Percentiles rank a stretch among this genome's conserved stretches.
phyloP scores from a whole-genome alignment of 257 asterid genomes.

The Mentha longifolia region DNA sequence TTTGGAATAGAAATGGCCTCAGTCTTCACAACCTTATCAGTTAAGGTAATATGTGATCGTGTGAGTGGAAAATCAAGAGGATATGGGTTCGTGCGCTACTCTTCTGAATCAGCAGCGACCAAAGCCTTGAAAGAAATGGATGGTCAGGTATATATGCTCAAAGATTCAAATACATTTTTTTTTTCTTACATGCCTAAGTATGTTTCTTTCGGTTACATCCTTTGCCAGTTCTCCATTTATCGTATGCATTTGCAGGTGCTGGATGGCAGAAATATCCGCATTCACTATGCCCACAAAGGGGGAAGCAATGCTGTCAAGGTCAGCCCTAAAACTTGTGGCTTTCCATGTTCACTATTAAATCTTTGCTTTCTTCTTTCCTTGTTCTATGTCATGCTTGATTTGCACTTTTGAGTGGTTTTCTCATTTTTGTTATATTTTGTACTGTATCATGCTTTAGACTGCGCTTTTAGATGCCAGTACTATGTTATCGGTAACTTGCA shows the following conservation, averaged over 20 bases:
- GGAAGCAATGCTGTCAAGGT: slow-evolving; percentile 35
- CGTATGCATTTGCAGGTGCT: slow-evolving; percentile 49
- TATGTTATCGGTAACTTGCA: background rate
- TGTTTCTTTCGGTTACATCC: slow-evolving; percentile 9
- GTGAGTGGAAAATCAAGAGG: slow-evolving; percentile 78
- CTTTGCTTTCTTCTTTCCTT: background rate
- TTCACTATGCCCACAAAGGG: slow-evolving; percentile 47
- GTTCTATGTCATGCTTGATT: background rate
- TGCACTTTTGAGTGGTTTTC: background rate
- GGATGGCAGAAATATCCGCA: slow-evolving; percentile 73
- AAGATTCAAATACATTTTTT: background rate
- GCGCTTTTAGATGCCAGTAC: slow-evolving; percentile 3
- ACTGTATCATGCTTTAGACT: slow-evolving; percentile 4
- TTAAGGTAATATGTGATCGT: slow-evolving; percentile 76
- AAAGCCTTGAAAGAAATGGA: slow-evolving; percentile 75
- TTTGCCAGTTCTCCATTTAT: background rate
- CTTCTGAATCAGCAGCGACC: slow-evolving; percentile 54
- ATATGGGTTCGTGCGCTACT: slow-evolving; percentile 70
- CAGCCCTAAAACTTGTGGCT: slow-evolving; percentile 18
- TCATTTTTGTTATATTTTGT: background rate
- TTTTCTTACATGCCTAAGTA: background rate
- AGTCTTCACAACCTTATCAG: slow-evolving; percentile 34
- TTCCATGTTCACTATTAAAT: background rate
- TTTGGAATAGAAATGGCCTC: slow-evolving; percentile 17
- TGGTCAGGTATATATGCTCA: slow-evolving; percentile 54